A percentile compares a stretch with the other conserved stretches of the same genome.
Conservation (phyloP, 2,329 filamentous ascomycete species). For the Fusarium multiceps region DNA sequence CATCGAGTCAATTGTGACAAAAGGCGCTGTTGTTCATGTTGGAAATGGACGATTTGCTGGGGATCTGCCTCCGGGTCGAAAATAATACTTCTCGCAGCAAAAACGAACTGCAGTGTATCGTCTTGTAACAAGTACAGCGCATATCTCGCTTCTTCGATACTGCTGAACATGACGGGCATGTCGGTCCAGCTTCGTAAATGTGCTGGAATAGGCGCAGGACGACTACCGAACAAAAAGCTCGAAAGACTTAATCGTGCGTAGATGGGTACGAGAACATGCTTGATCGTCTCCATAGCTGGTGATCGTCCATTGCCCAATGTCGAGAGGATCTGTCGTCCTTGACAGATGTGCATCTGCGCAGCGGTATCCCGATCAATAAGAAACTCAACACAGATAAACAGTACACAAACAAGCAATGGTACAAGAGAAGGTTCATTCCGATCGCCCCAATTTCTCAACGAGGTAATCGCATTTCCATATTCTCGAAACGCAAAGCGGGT, state of each 20-base stretch:
- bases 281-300: constrained; percentile 53
- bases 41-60: constrained; percentile 44
- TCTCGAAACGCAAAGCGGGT: constrained; percentile 48
- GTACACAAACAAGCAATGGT: constrained; percentile 58
- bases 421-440: constrained; percentile 47
- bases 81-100: constrained; percentile 41
- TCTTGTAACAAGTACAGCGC: constrained; percentile 55
- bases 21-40: constrained; percentile 50
- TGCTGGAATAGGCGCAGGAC: constrained; percentile 51
- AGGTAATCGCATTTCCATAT: constrained; percentile 61
- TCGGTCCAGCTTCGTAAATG: constrained; percentile 49
- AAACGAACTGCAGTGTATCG: constrained; percentile 53
- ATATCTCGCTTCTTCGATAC: constrained; percentile 48
- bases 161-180: constrained; percentile 51
- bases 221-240: constrained; percentile 55
- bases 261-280: constrained; percentile 56
- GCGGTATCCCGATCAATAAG: constrained; percentile 61
- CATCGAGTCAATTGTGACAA: constrained; percentile 47
- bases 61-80: constrained; percentile 43
- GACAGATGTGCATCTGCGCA: constrained; percentile 58
- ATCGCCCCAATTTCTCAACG: constrained; percentile 53
- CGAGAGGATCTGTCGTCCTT: constrained; percentile 56
- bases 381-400: constrained; percentile 67
- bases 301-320: constrained; percentile 46
- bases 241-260: constrained; percentile 57